Evolutionary conservation across 495 filamentous ascomycete genomes (phyloP), one percentile per base, ranked within the genome.

Genomic region (Podospora didyma): DNA sequence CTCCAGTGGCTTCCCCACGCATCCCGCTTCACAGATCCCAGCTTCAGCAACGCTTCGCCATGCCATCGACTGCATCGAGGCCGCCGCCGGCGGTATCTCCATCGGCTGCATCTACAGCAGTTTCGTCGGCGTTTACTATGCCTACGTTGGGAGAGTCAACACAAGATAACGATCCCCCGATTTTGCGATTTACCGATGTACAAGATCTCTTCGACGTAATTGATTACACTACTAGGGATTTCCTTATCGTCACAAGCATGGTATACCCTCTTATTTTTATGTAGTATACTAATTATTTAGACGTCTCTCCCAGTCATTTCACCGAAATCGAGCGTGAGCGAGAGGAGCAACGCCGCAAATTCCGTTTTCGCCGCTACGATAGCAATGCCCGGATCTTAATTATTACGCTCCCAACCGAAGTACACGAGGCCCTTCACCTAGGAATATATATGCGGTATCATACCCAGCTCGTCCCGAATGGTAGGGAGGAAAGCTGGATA

Each of bases 361-460:
- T 64, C 51, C 65, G 65, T 28, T 55, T 63, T 46, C 56, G 59
- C 53, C 59, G 64, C 16, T 64, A 62, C 51, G 42, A 61, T 26
- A 52, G 54, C 46, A 31, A 41, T 28, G 35, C 45, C 37, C 41
- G 34, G 24, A 54, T 51, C 47, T 44, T 64, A 9, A 23, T 62
- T 35, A 62, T 67, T 20, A 59, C 56, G 19, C 57, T 62, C 42
- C 54, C 57, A 42, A 61, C 59, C 26, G 0, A 20, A 11, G 39
- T 64, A 20, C 61, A 64, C 35, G 64, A 67, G 53, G 11, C 20
- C 14, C 58, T 67, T 50, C 56, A 67, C 55, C 1, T 22, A 44
- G 21, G 21, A 22, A 28, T 67, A 12, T 56, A 57, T 41, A 2
- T 12, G 7, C 9, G 19, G 6, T 57, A 23, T 52, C 14, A 9